phyloP scores from a whole-genome alignment of 1,139 yeast genomes.

The Kodamaea ohmeri region DNA sequence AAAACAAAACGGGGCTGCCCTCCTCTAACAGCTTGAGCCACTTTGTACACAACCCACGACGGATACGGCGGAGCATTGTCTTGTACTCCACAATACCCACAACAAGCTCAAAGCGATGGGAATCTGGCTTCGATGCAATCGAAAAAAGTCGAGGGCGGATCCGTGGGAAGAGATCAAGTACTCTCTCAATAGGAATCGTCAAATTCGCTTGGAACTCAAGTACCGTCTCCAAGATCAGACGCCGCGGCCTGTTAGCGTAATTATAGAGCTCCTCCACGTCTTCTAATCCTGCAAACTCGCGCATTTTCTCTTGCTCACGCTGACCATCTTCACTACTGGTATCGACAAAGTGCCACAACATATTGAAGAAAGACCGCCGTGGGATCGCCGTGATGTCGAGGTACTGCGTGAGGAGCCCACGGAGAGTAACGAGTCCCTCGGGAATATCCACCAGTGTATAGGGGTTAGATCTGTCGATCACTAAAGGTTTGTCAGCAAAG shows the following conservation, averaged over 20 bases:
- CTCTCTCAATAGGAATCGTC: slow-evolving; percentile 66
- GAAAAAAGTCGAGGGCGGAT: slow-evolving; percentile 82
- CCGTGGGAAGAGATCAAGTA: slow-evolving; percentile 74
- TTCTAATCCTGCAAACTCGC: slow-evolving; percentile 70
- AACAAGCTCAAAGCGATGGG: slow-evolving; percentile 54
- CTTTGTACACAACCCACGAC: slow-evolving; percentile 81
- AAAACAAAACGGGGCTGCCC: slow-evolving; percentile 54
- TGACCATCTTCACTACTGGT: slow-evolving; percentile 42
- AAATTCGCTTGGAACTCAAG: slow-evolving; percentile 73
- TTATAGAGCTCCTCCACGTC: slow-evolving; percentile 80
- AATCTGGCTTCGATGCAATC: slow-evolving; percentile 62
- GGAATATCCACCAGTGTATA: slow-evolving; percentile 29
- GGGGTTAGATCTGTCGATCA: slow-evolving; percentile 24
- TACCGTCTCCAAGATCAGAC: slow-evolving; percentile 81
- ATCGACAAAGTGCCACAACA: slow-evolving; percentile 69
- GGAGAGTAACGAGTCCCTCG: slow-evolving; percentile 59
- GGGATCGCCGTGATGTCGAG: slow-evolving; percentile 83
- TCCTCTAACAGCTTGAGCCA: slow-evolving; percentile 57
- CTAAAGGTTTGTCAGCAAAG: slow-evolving; percentile 58
- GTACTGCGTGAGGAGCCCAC: slow-evolving; percentile 74
- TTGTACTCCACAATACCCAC: slow-evolving; percentile 85
- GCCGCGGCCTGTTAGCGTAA: slow-evolving; percentile 86
- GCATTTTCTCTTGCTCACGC: slow-evolving; percentile 70
- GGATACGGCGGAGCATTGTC: slow-evolving; percentile 70
- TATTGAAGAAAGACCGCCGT: slow-evolving; percentile 72